These are phyloP conservation scores for Ambrosia trifida DNA, from an alignment of 129 eudicot genomes.

Conservation along the genomic window DNA sequence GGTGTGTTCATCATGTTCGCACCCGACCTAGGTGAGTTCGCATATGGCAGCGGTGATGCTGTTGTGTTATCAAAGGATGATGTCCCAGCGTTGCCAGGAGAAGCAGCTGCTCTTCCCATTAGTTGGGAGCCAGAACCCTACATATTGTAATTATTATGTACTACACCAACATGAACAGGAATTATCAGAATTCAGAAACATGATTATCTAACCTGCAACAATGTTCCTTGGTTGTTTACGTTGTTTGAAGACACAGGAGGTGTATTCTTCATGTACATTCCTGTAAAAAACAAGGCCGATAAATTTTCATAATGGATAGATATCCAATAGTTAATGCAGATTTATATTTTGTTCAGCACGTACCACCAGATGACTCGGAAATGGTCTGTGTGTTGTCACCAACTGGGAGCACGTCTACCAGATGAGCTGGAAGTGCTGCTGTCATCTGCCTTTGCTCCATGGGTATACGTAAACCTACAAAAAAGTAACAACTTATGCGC, in stretches of 20 bases:
- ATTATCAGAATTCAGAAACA: slow-evolving; percentile 1
- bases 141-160: not conserved
- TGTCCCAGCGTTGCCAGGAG: slow-evolving; percentile 66
- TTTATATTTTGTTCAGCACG: not conserved
- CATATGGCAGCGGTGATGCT: slow-evolving; percentile 78
- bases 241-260: slow-evolving; percentile 69
- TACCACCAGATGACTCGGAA: slow-evolving; percentile 92
- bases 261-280: slow-evolving; percentile 81
- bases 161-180: slow-evolving; percentile 7
- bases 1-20: slow-evolving; percentile 82
- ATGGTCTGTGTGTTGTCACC: slow-evolving; percentile 55
- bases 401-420: slow-evolving; percentile 70
- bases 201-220: slow-evolving; percentile 60
- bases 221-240: slow-evolving; percentile 65
- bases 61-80: slow-evolving; percentile 77
- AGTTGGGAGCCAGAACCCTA: slow-evolving; percentile 87
- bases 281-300: slow-evolving; percentile 38
- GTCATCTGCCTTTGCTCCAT: slow-evolving; percentile 84
- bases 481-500: slow-evolving; percentile 4
- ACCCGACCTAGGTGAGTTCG: slow-evolving; percentile 84
- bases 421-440: slow-evolving; percentile 81
- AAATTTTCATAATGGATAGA: slow-evolving; percentile 2
- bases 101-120: slow-evolving; percentile 82
- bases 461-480: slow-evolving; percentile 72
- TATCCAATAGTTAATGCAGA: not conserved